Evolutionary conservation across 495 filamentous ascomycete species (phyloP), one percentile per base, ranked within the genome.

Genomic region (Baudoinia panamericana): DNA sequence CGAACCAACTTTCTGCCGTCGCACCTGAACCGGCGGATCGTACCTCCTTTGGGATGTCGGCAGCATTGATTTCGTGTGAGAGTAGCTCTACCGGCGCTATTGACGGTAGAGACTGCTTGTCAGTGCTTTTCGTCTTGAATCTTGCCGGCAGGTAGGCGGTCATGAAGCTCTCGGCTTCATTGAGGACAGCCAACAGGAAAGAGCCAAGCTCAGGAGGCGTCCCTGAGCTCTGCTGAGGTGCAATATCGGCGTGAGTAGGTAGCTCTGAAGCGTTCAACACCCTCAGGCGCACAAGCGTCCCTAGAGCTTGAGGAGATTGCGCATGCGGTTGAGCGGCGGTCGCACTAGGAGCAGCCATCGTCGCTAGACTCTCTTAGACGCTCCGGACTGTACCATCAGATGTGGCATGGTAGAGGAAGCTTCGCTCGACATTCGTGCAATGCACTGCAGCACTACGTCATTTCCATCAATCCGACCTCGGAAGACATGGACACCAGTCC

Each of bases 1-100:
- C 78, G 41, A 73, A 72, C 83, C 83, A 84, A 39, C 66, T 70
- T 52, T 84, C 78, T 19, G 61, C 60, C 23, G 57, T 44, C 8
- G 27, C 31, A 21, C 13, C 21, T 39, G 41, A 25, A 13, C 19
- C 44, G 29, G 11, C 47, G 34, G 2, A 32, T 37, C 35, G 39
- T n/a, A 20, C 42, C 37, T 59, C 39, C 16, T 45, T 49, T 22
- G 55, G 48, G 12, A 71, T 46, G 21, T 63, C 63, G 26, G 48
- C 45, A 7, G 55, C 56, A n/a, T 56, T 46, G 36, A 73, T 57
- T 4, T 52, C 49, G 34, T 56, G 59, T 30, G 66, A 63, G 18
- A 64, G 53, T 2, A 76, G 56, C 43, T 68, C 50, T 8, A 73
- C 64, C 23, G 45, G 55, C 9, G 63, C 61, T 43, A 63, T 52